Conservation (phyloP, 2,329 filamentous ascomycete species). For the Fusarium sp. region DNA sequence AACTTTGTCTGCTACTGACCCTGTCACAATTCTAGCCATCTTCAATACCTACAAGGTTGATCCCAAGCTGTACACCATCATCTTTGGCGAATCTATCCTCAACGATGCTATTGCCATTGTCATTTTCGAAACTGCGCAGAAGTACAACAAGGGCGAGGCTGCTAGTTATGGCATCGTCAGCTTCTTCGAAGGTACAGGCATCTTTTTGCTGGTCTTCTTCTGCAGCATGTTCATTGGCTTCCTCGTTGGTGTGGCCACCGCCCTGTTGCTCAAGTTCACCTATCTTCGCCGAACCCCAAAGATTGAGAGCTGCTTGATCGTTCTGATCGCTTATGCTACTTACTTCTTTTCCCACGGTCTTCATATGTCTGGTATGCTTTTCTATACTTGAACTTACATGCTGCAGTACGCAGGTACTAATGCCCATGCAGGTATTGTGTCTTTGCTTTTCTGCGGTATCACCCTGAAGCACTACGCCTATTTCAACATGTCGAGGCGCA, state of each 20-base stretch:
- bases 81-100: slow-evolving; percentile 97
- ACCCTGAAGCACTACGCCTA: slow-evolving; percentile 99
- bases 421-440: slow-evolving; percentile 83
- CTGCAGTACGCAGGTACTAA: slow-evolving; percentile 15
- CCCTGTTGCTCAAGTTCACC: slow-evolving; percentile 91
- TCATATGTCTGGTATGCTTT: slow-evolving; percentile 85
- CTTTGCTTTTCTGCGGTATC: slow-evolving; percentile 95
- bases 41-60: slow-evolving; percentile 99
- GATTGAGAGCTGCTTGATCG: slow-evolving; percentile 94
- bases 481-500: slow-evolving; percentile 99
- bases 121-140: slow-evolving; percentile 96
- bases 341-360: slow-evolving; percentile 99
- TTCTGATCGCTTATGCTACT: slow-evolving; percentile 93
- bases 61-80: slow-evolving; percentile 97
- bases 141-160: slow-evolving; percentile 82
- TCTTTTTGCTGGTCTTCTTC: slow-evolving; percentile 97
- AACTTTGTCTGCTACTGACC: slow-evolving; percentile 95
- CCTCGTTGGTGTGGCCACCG: slow-evolving; percentile 85
- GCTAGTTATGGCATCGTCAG: slow-evolving; percentile 80
- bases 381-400: background rate
- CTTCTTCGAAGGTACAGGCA: slow-evolving; percentile 89
- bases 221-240: slow-evolving; percentile 91
- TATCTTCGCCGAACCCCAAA: slow-evolving; percentile 92
- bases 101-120: slow-evolving; percentile 99
- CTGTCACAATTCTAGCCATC: slow-evolving; percentile 96